Conservation (phyloP, 1,284 basidiomycete species). For the Takashimella tepidaria region DNA sequence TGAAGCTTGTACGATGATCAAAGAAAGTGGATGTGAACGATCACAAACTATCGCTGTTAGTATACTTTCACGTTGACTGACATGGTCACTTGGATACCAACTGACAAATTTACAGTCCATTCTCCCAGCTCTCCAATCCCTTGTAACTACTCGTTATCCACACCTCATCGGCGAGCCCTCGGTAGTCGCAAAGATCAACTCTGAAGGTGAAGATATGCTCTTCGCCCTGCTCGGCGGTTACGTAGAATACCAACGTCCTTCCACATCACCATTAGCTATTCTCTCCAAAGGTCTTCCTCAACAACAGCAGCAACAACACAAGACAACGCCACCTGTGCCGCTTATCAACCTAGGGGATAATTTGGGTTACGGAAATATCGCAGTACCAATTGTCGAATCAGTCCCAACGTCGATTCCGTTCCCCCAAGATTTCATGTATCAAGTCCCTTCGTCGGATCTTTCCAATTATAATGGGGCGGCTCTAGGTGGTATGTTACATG, state of each 20-base stretch:
- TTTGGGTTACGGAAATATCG: not conserved
- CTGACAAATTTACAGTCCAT: conserved; percentile 22
- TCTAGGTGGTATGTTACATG: not conserved
- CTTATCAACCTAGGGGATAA: not conserved
- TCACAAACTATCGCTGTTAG: not conserved
- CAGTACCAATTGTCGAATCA: not conserved
- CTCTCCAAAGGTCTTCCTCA: not conserved
- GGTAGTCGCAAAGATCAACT: conserved; percentile 10
- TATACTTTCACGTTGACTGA: not conserved
- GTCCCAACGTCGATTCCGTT: not conserved
- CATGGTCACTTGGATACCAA: too few relatives aligned
- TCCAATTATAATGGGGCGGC: not conserved
- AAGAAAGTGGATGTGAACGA: conserved; percentile 27
- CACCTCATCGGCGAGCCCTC: conserved; percentile 21
- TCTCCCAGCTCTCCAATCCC: conserved; percentile 31
- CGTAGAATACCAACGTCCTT: conserved; percentile 18
- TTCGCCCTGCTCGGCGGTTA: conserved; percentile 40
- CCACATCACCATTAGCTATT: not conserved
- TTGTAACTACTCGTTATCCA: conserved; percentile 35
- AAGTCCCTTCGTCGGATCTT: not conserved
- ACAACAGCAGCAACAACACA: conserved; percentile 2
- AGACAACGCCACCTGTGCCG: not conserved
- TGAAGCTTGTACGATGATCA: conserved; percentile 32
- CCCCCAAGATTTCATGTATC: not conserved
- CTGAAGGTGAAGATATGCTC: conserved; percentile 40